These are phyloP conservation scores for Cercospora sp. DNA, from an alignment of 2,329 filamentous ascomycete species.

Conservation along the genomic window DNA sequence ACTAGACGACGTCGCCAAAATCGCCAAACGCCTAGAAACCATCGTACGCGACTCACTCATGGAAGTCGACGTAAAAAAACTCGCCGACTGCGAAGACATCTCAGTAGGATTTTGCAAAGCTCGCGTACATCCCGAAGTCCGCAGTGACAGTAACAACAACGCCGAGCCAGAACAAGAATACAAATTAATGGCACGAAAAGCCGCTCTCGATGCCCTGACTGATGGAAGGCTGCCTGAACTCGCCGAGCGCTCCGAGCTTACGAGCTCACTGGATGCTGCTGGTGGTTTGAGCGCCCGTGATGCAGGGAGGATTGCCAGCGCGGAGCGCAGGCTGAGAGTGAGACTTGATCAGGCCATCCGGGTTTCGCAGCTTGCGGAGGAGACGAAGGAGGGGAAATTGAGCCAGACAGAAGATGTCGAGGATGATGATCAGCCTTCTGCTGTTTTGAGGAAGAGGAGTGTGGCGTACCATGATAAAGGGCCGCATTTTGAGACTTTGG, in stretches of 20 bases:
- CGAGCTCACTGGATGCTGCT: constrained; percentile 12
- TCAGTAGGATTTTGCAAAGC: background rate
- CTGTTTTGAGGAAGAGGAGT: background rate
- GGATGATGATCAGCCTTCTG: background rate
- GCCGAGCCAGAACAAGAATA: background rate
- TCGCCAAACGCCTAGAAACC: background rate
- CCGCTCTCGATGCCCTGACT: background rate
- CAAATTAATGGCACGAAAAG: background rate
- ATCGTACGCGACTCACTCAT: background rate
- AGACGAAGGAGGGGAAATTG: background rate
- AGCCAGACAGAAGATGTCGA: background rate
- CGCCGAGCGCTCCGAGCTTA: constrained; percentile 12
- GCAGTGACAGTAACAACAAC: background rate
- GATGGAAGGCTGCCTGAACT: constrained; percentile 3
- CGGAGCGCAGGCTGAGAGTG: constrained; percentile 3
- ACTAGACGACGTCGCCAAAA: background rate
- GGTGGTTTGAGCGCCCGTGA: constrained; percentile 9
- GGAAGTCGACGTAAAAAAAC: background rate
- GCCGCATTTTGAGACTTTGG: background rate
- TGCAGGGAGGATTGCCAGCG: constrained; percentile 1
- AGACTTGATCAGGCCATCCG: background rate
- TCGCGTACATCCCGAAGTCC: background rate
- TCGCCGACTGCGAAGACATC: constrained; percentile 4
- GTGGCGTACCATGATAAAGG: background rate
- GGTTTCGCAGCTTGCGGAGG: background rate